Percentiles rank a stretch among this genome's conserved stretches.
phyloP scores from a whole-genome alignment of 441 rosid species.

The Corymbia calophylla region DNA sequence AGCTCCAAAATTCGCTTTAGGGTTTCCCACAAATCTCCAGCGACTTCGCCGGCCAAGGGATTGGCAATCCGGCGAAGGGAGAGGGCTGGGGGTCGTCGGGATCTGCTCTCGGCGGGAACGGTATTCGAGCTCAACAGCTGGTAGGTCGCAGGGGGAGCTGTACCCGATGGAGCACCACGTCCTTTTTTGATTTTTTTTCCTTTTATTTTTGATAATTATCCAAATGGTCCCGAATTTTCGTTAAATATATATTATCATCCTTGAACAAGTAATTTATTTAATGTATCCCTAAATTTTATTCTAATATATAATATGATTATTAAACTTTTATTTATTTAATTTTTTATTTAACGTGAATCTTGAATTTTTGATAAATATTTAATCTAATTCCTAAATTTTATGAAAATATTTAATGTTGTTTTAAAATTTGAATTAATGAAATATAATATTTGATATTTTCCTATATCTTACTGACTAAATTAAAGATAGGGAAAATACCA shows the following conservation, averaged over 20 bases:
- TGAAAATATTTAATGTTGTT: not conserved
- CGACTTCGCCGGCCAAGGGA: not conserved
- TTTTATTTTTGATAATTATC: not conserved
- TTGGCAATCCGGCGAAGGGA: not conserved
- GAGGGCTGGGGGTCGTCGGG: not conserved
- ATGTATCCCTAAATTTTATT: fast-evolving
- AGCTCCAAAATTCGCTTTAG: not conserved
- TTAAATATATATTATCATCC: fast-evolving
- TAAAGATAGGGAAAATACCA: not conserved
- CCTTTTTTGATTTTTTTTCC: too few species aligned
- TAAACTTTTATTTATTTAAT: fast-evolving
- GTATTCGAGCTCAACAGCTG: not conserved
- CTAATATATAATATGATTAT: fast-evolving
- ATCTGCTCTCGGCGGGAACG: not conserved
- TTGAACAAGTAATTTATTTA: fast-evolving
- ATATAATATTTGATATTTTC: fast-evolving
- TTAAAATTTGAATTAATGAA: fast-evolving
- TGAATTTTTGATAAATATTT: not conserved
- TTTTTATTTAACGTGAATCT: fast-evolving
- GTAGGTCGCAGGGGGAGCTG: not conserved
- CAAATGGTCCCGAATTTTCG: not conserved
- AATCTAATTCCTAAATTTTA: not conserved
- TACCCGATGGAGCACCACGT: not conserved
- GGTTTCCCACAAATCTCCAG: not conserved
- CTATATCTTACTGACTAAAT: not conserved